phyloP scores from a whole-genome alignment of 208 protist genomes.

The Novymonas esmeraldas region DNA sequence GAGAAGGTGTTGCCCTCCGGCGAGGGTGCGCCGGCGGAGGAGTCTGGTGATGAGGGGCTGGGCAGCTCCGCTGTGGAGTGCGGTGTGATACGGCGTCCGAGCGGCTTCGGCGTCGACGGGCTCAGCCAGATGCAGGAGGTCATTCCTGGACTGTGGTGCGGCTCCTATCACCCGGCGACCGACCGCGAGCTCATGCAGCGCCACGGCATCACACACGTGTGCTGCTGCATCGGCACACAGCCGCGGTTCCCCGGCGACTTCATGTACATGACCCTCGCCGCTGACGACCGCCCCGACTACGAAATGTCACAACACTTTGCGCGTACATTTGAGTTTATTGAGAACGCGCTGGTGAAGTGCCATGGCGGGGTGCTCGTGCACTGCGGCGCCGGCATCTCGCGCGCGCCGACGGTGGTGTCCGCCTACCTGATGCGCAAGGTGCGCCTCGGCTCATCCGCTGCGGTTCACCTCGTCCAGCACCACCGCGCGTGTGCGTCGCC shows the following conservation, averaged over 20 bases:
- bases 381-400: conserved; percentile 85
- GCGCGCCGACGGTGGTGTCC: conserved; percentile 69
- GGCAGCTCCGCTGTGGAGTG: not conserved
- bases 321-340: conserved; percentile 76
- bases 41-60: not conserved
- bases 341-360: conserved; percentile 50
- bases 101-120: not conserved
- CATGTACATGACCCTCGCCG: conserved; percentile 56
- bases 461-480: conserved; percentile 56
- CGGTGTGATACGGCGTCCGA: not conserved
- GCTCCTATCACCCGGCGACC: conserved; percentile 67
- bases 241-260: conserved; percentile 65
- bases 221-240: conserved; percentile 63
- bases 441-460: conserved; percentile 43
- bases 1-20: conserved; percentile 19
- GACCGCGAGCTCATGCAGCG: conserved; percentile 43
- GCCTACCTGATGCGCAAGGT: conserved; percentile 83
- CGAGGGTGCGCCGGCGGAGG: not conserved
- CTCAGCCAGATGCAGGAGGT: conserved; percentile 78
- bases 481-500: conserved; percentile 58
- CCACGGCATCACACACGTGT: conserved; percentile 72
- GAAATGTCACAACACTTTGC: conserved; percentile 61
- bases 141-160: conserved; percentile 75
- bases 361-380: conserved; percentile 75
- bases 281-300: conserved; percentile 46